These are phyloP conservation scores for Cornus kousa DNA, from an alignment of 148 eudicot species.

Conservation along the genomic window DNA sequence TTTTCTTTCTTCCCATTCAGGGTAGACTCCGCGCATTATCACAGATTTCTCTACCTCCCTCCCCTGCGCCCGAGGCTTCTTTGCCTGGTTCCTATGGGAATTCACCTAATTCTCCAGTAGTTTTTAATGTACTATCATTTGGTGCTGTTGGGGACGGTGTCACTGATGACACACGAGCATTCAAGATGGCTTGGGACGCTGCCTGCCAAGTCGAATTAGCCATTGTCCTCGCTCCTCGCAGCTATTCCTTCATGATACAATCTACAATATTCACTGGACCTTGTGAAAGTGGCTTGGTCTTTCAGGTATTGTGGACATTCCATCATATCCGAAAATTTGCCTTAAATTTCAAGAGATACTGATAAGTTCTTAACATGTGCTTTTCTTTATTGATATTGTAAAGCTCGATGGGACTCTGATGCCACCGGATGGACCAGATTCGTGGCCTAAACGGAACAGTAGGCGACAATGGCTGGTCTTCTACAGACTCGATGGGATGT, in stretches of 20 bases:
- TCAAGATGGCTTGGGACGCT: slow-evolving; percentile 83
- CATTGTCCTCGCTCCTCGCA: slow-evolving; percentile 47
- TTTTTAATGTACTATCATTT: slow-evolving; percentile 54
- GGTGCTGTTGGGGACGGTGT: slow-evolving; percentile 86
- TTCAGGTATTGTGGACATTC: background rate
- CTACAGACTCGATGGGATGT: slow-evolving; percentile 64
- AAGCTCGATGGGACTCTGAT: slow-evolving; percentile 79
- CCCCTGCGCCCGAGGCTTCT: slow-evolving; percentile 40
- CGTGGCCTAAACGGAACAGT: slow-evolving; percentile 70
- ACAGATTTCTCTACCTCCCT: slow-evolving; percentile 46
- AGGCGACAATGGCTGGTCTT: slow-evolving; percentile 85
- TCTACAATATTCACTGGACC: slow-evolving; percentile 85
- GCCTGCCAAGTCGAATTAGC: slow-evolving; percentile 63
- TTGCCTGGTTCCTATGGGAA: slow-evolving; percentile 3
- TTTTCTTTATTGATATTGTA: background rate
- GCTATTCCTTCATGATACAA: slow-evolving; percentile 60
- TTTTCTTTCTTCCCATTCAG: slow-evolving; percentile 27
- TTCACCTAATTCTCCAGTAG: background rate
- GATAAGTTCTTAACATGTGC: background rate
- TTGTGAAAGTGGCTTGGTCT: slow-evolving; percentile 48
- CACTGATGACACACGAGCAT: slow-evolving; percentile 65
- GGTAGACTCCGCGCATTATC: slow-evolving; percentile 40
- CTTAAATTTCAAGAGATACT: background rate
- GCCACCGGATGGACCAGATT: slow-evolving; percentile 88
- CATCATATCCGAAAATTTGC: background rate